Percentiles rank a stretch among this genome's conserved stretches.
Conservation (phyloP, 116 monocot genomes). For the Phalaenopsis hybrid region DNA sequence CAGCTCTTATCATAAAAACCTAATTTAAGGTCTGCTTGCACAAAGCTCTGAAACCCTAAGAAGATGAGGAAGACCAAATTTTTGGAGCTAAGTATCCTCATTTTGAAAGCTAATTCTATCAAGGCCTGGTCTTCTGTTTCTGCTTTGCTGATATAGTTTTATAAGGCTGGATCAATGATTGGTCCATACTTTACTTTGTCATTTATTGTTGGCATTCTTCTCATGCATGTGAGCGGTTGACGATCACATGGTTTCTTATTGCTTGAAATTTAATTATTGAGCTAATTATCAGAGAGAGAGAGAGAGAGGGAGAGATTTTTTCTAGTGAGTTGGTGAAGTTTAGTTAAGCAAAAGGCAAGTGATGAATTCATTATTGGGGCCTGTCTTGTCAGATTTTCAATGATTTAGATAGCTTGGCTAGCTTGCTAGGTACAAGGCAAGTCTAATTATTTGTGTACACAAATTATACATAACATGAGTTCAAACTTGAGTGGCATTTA, state of each 20-base stretch:
- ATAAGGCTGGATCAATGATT: not conserved
- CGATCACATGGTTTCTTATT: not conserved
- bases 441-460: no score
- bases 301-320: no score
- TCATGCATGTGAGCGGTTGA: not conserved
- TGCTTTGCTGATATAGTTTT: not conserved
- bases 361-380: no score
- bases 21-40: conserved; percentile 23
- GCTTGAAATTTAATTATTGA: not conserved
- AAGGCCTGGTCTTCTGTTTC: not conserved
- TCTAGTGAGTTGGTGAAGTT: no score
- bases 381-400: no score
- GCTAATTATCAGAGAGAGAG: no score
- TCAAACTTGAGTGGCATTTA: no score
- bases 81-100: not conserved
- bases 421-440: no score
- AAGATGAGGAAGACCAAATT: not conserved
- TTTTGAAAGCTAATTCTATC: not conserved
- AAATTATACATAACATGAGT: no score
- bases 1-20: conserved; percentile 63
- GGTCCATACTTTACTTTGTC: not conserved
- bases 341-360: no score
- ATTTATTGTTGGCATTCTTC: not conserved
- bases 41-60: not conserved
- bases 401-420: no score